phyloP scores from a whole-genome alignment of 1,284 basidiomycete species.

The Cerrena zonata region DNA sequence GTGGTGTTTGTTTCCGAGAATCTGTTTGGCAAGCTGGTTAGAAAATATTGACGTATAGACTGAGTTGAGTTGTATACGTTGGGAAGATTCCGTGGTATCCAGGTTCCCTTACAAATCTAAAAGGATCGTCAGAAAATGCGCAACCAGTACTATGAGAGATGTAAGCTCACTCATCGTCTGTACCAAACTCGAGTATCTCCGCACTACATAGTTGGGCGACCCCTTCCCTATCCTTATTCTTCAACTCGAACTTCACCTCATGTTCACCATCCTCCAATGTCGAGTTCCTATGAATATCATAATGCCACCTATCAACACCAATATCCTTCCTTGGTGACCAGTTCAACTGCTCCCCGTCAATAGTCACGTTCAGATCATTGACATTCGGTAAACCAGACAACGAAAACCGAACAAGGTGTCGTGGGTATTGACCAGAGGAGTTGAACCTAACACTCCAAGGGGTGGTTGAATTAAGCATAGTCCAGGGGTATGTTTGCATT shows the following conservation, averaged over 20 bases:
- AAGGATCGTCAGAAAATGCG: slow-evolving; percentile 3
- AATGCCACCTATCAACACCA: slow-evolving; percentile 68
- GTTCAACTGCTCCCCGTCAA: slow-evolving; percentile 55
- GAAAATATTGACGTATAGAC: not conserved
- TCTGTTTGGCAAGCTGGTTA: too few relatives aligned
- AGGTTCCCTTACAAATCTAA: slow-evolving; percentile 55
- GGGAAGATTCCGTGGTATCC: slow-evolving; percentile 72
- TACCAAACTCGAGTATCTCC: slow-evolving; percentile 74
- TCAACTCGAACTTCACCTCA: slow-evolving; percentile 52
- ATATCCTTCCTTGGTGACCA: slow-evolving; percentile 56
- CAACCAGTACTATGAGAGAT: not conserved
- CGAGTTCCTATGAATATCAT: slow-evolving; percentile 45
- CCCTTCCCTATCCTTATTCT: slow-evolving; percentile 45
- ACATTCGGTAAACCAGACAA: slow-evolving; percentile 66
- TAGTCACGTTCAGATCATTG: slow-evolving; percentile 49
- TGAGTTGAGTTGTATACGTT: slow-evolving; percentile 42
- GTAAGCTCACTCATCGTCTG: slow-evolving; percentile 48
- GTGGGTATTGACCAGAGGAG: slow-evolving; percentile 62
- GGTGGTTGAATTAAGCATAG: slow-evolving; percentile 54
- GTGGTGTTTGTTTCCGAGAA: slow-evolving; percentile 58
- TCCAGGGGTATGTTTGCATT: slow-evolving; percentile 72
- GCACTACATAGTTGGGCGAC: slow-evolving; percentile 70
- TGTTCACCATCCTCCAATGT: slow-evolving; percentile 46
- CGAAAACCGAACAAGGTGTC: slow-evolving; percentile 67
- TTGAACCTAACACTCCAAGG: slow-evolving; percentile 57